These are phyloP conservation scores for Ilex asprella DNA, from an alignment of 257 asterid species.

Conservation along the genomic window DNA sequence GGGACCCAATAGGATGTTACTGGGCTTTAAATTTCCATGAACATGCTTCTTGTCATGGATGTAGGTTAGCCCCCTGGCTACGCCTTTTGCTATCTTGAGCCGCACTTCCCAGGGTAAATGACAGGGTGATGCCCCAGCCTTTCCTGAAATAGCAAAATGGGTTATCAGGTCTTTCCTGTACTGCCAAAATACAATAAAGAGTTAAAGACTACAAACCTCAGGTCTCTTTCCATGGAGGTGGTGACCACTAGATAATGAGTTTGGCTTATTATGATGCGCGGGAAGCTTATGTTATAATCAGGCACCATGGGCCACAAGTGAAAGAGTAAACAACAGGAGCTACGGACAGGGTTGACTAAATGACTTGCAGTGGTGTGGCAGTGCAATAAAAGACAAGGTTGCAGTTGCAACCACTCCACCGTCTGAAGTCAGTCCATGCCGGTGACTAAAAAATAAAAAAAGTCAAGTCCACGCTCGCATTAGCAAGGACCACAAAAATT, in stretches of 20 bases:
- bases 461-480: no score
- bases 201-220: conserved; percentile 8
- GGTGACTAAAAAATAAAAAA: neutral
- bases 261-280: no score
- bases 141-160: conserved; percentile 46
- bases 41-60: conserved; percentile 43
- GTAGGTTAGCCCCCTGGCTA: conserved; percentile 79
- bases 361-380: conserved; percentile 31
- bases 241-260: neutral
- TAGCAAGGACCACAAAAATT: no score
- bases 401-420: conserved; percentile 69
- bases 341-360: conserved; percentile 27
- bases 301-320: conserved; percentile 16
- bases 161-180: conserved; percentile 81
- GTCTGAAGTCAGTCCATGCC: conserved; percentile 14
- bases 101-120: conserved; percentile 73
- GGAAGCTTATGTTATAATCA: neutral
- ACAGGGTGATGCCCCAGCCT: no score
- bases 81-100: conserved; percentile 83
- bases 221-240: conserved; percentile 10
- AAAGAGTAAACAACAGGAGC: conserved; percentile 15
- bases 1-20: conserved; percentile 54
- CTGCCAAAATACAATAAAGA: conserved; percentile 40
- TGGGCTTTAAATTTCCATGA: conserved; percentile 90
- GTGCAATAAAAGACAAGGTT: conserved; percentile 31